A percentile compares a stretch with the other conserved stretches of the same genome.
Evolutionary conservation across 768 basidiomycete species (phyloP).

Genomic region (Boletellus ananiceps): DNA sequence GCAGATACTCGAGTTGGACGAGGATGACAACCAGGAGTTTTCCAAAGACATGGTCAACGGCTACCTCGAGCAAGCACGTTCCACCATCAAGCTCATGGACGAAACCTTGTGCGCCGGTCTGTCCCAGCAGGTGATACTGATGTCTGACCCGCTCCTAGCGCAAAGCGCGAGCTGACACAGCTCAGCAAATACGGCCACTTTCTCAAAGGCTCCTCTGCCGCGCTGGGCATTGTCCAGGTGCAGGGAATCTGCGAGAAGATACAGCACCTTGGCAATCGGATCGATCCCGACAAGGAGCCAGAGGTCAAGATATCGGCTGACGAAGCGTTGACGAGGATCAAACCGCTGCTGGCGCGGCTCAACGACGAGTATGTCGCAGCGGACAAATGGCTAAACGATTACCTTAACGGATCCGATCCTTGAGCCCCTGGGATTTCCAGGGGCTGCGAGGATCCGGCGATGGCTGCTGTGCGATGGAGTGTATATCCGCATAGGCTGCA

Average conservation of each 20-base stretch:
- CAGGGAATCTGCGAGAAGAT: constrained; percentile 86
- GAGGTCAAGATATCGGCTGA: constrained; percentile 39
- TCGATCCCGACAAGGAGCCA: constrained; percentile 50
- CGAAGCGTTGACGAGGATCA: constrained; percentile 58
- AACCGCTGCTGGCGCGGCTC: constrained; percentile 49
- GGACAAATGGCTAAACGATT: constrained; percentile 58
- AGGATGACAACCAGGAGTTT: constrained; percentile 74
- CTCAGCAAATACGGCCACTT: constrained; percentile 86
- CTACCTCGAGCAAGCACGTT: constrained; percentile 75
- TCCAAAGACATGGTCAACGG: constrained; percentile 71
- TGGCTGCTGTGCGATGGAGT: constrained; percentile 13
- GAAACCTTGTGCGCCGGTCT: constrained; percentile 60
- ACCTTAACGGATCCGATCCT: constrained; percentile 1
- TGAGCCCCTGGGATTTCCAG: constrained; percentile 2
- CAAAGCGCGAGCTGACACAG: constrained; percentile 51
- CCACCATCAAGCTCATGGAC: constrained; percentile 79
- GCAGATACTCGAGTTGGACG: constrained; percentile 91
- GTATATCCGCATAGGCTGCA: constrained; percentile 4
- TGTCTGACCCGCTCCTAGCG: constrained; percentile 36
- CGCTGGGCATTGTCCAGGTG: constrained; percentile 80
- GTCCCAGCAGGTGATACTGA: constrained; percentile 10
- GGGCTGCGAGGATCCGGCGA: constrained; percentile 2
- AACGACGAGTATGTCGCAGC: constrained; percentile 68
- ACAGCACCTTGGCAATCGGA: constrained; percentile 72
- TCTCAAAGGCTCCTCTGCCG: constrained; percentile 95